Evolutionary conservation across 75 land plant species (phyloP).

Genomic region (Gnetum montanum): DNA sequence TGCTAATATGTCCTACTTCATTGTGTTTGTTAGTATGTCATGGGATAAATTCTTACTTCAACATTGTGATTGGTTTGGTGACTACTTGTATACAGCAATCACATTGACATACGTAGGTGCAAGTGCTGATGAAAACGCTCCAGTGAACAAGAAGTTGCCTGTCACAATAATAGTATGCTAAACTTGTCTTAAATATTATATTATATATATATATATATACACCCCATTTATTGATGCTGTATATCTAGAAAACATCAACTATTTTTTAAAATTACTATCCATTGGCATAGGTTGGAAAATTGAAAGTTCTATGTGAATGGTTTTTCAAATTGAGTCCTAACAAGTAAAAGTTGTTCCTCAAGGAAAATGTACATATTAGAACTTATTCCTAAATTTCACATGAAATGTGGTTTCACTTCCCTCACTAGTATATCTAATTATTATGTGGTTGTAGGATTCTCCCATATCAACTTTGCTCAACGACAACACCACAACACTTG

Average conservation of each 20-base stretch:
- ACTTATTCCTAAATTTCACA: neutral
- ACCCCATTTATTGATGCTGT: neutral
- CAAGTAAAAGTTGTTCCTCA: constrained; percentile 53
- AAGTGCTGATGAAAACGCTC: constrained; percentile 73
- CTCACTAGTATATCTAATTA: neutral
- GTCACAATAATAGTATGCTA: constrained; percentile 68
- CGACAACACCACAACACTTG: constrained; percentile 74
- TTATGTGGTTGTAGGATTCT: constrained; percentile 37
- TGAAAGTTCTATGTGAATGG: constrained; percentile 78
- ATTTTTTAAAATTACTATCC: neutral
- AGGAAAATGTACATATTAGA: constrained; percentile 54
- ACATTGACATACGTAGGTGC: constrained; percentile 78
- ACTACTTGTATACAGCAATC: constrained; percentile 72
- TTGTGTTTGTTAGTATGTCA: too few species aligned
- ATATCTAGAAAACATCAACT: neutral
- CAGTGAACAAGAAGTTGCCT: constrained; percentile 75
- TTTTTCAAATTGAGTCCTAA: constrained; percentile 72
- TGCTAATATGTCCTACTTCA: too few species aligned
- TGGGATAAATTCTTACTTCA: too few species aligned
- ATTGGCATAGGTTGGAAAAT: constrained; percentile 64
- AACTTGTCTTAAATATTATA: too few species aligned
- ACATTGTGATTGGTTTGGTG: constrained; percentile 3
- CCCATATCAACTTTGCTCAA: constrained; percentile 68
- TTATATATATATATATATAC: neutral
- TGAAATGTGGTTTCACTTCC: neutral